A percentile compares a stretch with the other conserved stretches of the same genome.
phyloP scores from a whole-genome alignment of 768 basidiomycete genomes.

The Krasilnikovozyma curviuscula region DNA sequence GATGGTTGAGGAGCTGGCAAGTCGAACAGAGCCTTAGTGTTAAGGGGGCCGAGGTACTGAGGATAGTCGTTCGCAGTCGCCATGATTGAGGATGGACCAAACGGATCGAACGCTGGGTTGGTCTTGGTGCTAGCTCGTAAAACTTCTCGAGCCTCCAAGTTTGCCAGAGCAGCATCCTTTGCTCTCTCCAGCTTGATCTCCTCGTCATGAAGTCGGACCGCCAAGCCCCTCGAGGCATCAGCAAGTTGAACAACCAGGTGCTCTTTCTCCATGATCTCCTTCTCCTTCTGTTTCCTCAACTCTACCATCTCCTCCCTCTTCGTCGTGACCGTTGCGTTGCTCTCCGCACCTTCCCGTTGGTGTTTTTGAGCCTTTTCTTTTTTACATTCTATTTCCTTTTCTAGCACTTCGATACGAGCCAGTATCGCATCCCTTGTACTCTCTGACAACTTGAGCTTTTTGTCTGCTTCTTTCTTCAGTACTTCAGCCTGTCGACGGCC shows the following conservation, averaged over 20 bases:
- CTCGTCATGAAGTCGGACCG: conserved; percentile 47
- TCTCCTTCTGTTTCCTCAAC: conserved; percentile 37
- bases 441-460: conserved; percentile 55
- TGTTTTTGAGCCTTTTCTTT: conserved; percentile 21
- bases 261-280: conserved; percentile 31
- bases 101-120: background rate
- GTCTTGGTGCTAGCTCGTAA: too few relatives aligned
- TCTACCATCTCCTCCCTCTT: conserved; percentile 32
- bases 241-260: conserved; percentile 45
- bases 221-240: conserved; percentile 49
- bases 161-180: conserved; percentile 36
- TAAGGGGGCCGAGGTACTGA: background rate
- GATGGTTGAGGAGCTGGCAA: conserved; percentile 5
- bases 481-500: conserved; percentile 63
- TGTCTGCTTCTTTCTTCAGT: conserved; percentile 65
- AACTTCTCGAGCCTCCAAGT: conserved; percentile 6
- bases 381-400: conserved; percentile 19
- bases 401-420: conserved; percentile 17
- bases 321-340: conserved; percentile 40
- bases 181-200: conserved; percentile 41
- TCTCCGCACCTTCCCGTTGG: conserved; percentile 31
- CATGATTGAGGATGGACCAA: conserved; percentile 1
- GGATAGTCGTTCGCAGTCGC: background rate
- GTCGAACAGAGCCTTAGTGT: conserved; percentile 2
- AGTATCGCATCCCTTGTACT: conserved; percentile 37